A percentile compares a stretch with the other conserved stretches of the same genome.
These are phyloP conservation scores for Inosperma sp. DNA, from an alignment of 768 basidiomycete genomes.

Conservation along the genomic window DNA sequence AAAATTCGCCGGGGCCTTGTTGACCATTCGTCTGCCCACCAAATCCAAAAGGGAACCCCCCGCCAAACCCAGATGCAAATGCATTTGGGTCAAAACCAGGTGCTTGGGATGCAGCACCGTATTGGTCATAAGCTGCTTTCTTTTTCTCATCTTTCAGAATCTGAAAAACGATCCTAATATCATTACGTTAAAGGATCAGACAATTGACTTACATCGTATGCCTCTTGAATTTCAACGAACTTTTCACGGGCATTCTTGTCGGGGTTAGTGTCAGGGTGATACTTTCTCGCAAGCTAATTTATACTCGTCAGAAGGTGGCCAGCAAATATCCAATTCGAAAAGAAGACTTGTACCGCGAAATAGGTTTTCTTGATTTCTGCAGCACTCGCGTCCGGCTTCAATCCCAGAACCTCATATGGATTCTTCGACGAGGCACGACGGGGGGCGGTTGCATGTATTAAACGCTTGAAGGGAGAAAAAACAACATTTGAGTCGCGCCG, in stretches of 20 bases:
- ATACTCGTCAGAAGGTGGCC: no score
- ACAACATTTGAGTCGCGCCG: slow-evolving; percentile 16
- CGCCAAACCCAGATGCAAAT: slow-evolving; percentile 51
- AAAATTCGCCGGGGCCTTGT: slow-evolving; percentile 52
- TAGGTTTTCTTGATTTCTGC: slow-evolving; percentile 97
- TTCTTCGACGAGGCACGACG: slow-evolving; percentile 61
- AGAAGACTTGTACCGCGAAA: slow-evolving; percentile 66
- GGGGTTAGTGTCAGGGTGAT: slow-evolving; percentile 95
- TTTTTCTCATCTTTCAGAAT: slow-evolving; percentile 93
- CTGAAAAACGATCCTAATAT: slow-evolving; percentile 39
- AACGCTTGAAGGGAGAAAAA: slow-evolving; percentile 56
- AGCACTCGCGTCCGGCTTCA: slow-evolving; percentile 72
- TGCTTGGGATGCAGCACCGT: slow-evolving; percentile 88
- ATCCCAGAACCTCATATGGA: slow-evolving; percentile 90
- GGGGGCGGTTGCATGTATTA: slow-evolving; percentile 65
- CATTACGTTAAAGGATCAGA: slow-evolving; percentile 2
- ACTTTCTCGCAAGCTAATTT: slow-evolving; percentile 98
- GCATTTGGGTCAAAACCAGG: slow-evolving; percentile 92
- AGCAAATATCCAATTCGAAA: no score
- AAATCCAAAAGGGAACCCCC: slow-evolving; percentile 20
- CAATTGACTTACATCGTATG: slow-evolving; percentile 75
- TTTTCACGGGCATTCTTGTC: slow-evolving; percentile 86
- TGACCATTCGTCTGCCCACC: slow-evolving; percentile 25
- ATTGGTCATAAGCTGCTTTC: slow-evolving; percentile 84
- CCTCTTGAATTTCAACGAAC: slow-evolving; percentile 94